These are phyloP conservation scores for Rheum nobile DNA, from an alignment of 148 eudicot genomes.

Conservation along the genomic window DNA sequence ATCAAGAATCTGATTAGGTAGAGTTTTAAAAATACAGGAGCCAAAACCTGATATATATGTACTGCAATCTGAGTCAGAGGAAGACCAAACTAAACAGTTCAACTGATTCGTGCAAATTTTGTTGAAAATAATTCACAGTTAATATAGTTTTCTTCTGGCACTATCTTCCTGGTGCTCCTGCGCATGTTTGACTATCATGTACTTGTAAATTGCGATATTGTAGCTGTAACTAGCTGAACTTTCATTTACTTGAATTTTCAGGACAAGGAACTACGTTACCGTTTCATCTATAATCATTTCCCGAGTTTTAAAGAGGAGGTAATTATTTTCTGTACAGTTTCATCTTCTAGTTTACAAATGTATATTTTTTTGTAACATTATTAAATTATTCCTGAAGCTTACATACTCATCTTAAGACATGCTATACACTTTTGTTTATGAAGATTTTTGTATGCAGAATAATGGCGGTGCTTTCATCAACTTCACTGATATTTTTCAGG, in stretches of 20 bases:
- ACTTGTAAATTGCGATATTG: not conserved
- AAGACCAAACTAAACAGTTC: not conserved
- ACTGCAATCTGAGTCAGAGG: not conserved
- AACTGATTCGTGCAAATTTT: too few relatives aligned
- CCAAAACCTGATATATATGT: not conserved
- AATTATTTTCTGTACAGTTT: constrained; percentile 9
- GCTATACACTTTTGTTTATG: not conserved
- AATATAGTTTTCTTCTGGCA: not conserved
- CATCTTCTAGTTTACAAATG: not conserved
- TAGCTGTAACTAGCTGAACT: not conserved
- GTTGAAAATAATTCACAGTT: not conserved
- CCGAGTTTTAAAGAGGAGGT: constrained; percentile 82
- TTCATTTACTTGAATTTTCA: constrained; percentile 21
- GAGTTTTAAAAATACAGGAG: not conserved
- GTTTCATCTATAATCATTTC: constrained; percentile 76
- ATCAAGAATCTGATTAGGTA: too few relatives aligned
- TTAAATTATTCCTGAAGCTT: not conserved
- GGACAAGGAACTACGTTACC: constrained; percentile 79
- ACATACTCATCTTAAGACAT: not conserved
- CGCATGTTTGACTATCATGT: not conserved
- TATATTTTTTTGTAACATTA: too few relatives aligned
- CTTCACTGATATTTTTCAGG: constrained; percentile 47
- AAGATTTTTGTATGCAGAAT: constrained; percentile 15
- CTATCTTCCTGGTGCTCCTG: not conserved
- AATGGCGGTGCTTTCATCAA: constrained; percentile 18